Evolutionary conservation across 352 stramenopile species (phyloP).

Genomic region (Globisporangium spiculum): DNA sequence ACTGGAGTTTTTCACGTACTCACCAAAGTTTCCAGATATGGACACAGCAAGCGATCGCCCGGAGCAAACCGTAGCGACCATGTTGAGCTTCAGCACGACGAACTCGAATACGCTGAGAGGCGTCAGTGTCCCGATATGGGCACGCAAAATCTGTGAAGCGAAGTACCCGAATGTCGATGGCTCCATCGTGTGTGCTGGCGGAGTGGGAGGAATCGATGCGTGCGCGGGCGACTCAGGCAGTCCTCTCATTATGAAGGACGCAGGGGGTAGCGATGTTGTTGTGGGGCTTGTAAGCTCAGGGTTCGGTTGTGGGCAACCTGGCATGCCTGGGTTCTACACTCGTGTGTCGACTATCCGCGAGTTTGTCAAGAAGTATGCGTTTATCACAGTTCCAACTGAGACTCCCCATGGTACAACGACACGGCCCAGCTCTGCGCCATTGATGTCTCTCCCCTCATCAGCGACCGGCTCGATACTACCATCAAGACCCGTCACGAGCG

Average conservation of each 20-base stretch:
- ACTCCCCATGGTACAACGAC: no score
- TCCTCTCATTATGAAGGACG: background rate
- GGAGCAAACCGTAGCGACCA: background rate
- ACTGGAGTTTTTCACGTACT: background rate
- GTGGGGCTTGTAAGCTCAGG: background rate
- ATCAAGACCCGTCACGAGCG: background rate
- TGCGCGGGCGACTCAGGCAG: background rate
- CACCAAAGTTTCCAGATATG: background rate
- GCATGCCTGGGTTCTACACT: background rate
- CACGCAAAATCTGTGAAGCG: background rate
- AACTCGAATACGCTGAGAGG: background rate
- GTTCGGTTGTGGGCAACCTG: background rate
- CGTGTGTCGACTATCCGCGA: background rate
- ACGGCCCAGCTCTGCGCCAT: no score
- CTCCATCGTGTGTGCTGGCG: background rate
- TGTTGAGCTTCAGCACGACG: background rate
- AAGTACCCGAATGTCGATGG: background rate
- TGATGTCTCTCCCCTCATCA: background rate
- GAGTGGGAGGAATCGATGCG: background rate
- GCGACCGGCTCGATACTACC: background rate
- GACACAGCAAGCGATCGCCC: background rate
- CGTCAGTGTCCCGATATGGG: background rate
- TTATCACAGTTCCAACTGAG: background rate
- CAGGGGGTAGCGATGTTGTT: background rate
- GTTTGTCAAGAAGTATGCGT: background rate